These are phyloP conservation scores for Candida odintsovae DNA, from an alignment of 805 yeast species.

Conservation along the genomic window DNA sequence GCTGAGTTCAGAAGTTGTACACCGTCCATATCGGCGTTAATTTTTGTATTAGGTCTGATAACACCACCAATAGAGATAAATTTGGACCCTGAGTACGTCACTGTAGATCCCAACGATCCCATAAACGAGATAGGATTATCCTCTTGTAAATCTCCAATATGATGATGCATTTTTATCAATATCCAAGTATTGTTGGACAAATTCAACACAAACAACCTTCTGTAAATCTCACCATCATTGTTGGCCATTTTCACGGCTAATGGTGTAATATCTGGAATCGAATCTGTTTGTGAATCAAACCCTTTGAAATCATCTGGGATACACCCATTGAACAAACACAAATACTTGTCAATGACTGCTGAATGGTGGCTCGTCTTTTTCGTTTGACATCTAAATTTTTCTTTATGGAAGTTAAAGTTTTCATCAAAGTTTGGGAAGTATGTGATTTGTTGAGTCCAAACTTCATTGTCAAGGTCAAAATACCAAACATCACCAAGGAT, in stretches of 20 bases:
- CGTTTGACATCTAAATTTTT: slow-evolving; percentile 5
- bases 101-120: slow-evolving; percentile 8
- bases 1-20: slow-evolving; percentile 1
- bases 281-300: background rate
- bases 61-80: slow-evolving; percentile 14
- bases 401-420: slow-evolving; percentile 9
- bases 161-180: slow-evolving; percentile 9
- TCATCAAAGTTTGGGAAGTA: slow-evolving; percentile 21
- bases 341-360: slow-evolving; percentile 14
- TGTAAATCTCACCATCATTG: slow-evolving; percentile 3
- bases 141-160: background rate
- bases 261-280: slow-evolving; percentile 13
- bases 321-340: slow-evolving; percentile 16
- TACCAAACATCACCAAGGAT: slow-evolving; percentile 47
- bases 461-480: slow-evolving; percentile 38
- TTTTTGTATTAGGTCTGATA: slow-evolving; percentile 4
- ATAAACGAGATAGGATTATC: slow-evolving; percentile 1
- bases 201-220: slow-evolving; percentile 11
- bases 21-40: background rate
- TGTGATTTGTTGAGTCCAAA: slow-evolving; percentile 30
- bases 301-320: slow-evolving; percentile 6
- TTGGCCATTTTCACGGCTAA: background rate
- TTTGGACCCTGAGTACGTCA: slow-evolving; percentile 9
- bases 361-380: slow-evolving; percentile 15
- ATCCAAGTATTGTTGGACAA: slow-evolving; percentile 14